A percentile compares a stretch with the other conserved stretches of the same genome.
Evolutionary conservation across 2,329 filamentous ascomycete genomes (phyloP).

Genomic region (Triangularia verruculosa): DNA sequence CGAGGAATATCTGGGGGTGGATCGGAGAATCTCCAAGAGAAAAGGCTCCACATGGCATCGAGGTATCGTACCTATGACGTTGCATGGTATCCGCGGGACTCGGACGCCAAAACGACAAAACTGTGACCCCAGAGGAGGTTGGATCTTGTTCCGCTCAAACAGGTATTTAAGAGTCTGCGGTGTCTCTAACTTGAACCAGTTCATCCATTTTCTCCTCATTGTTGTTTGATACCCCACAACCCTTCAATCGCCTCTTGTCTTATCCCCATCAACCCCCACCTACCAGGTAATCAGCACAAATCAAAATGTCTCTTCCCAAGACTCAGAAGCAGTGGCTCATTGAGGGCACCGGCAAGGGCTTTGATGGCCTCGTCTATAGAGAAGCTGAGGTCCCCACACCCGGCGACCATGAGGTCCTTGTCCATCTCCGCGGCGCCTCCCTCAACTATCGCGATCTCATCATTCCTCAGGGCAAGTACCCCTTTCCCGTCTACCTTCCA

Average conservation of each 20-base stretch:
- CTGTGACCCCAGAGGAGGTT: background rate
- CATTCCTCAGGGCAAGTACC: slow-evolving; percentile 48
- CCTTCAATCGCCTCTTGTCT: background rate
- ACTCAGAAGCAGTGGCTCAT: slow-evolving; percentile 59
- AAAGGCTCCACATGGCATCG: background rate
- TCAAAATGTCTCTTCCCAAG: slow-evolving; percentile 26
- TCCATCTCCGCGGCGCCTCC: slow-evolving; percentile 57
- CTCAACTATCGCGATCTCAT: slow-evolving; percentile 56
- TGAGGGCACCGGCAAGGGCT: slow-evolving; percentile 48
- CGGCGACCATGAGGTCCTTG: slow-evolving; percentile 69
- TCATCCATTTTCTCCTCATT: background rate
- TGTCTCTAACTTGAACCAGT: background rate
- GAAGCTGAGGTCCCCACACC: slow-evolving; percentile 55
- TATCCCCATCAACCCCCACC: background rate
- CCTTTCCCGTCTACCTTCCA: slow-evolving; percentile 41
- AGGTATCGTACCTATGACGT: background rate
- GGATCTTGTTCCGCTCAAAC: background rate
- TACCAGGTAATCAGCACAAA: background rate
- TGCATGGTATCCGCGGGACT: background rate
- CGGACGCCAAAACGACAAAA: background rate
- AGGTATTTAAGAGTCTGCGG: background rate
- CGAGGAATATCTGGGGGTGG: background rate
- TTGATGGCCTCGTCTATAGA: slow-evolving; percentile 57
- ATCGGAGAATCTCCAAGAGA: background rate
- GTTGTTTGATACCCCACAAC: background rate